Conservation (phyloP, 2,329 filamentous ascomycete species). For the Sclerotinia glacialis region DNA sequence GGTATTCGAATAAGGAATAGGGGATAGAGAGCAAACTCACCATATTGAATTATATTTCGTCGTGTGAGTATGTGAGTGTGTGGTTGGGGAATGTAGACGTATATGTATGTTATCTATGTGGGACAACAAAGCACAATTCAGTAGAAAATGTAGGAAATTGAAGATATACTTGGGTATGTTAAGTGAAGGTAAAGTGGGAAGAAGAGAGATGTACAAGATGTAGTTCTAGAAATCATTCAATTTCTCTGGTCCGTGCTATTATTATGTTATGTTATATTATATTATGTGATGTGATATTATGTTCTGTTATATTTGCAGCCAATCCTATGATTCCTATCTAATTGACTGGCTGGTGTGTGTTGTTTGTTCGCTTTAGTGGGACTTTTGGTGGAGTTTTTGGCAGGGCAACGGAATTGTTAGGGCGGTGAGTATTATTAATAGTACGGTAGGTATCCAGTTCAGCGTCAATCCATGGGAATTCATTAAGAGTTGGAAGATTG, state of each 20-base stretch:
- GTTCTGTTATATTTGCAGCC: no score
- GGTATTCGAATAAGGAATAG: not conserved
- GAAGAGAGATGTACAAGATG: slow-evolving; percentile 3
- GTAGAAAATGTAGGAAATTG: not conserved
- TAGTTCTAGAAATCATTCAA: not conserved
- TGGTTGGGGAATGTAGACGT: no score
- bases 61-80: not conserved
- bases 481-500: no score
- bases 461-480: no score
- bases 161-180: not conserved
- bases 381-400: no score
- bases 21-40: slow-evolving; percentile 1
- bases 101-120: not conserved
- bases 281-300: no score
- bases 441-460: no score
- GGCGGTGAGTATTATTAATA: no score
- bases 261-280: not conserved
- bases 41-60: not conserved
- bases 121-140: not conserved
- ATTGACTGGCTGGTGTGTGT: no score
- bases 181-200: not conserved
- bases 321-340: no score
- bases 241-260: slow-evolving; percentile 8
- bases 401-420: no score
- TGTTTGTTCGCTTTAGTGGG: no score